Evolutionary conservation across 148 eudicot species (phyloP).

Genomic region (Silene conica): DNA sequence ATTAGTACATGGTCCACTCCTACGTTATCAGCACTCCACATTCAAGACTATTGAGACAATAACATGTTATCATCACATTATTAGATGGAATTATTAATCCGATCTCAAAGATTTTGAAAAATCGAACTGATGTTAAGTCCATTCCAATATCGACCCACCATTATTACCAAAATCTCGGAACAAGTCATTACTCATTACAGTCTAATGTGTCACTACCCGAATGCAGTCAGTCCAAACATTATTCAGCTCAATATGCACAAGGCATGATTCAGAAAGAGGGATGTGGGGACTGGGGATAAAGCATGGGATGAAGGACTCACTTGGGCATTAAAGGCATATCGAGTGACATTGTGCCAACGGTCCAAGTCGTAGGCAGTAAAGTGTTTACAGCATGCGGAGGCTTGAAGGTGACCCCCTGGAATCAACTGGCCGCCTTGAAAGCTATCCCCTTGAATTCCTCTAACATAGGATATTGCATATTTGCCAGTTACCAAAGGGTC

Average conservation of each 20-base stretch:
- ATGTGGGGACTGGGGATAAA: not conserved
- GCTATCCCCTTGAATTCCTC: conserved; percentile 71
- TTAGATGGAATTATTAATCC: not conserved
- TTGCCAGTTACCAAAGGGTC: conserved; percentile 53
- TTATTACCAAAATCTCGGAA: too few species aligned
- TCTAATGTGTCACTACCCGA: too few species aligned
- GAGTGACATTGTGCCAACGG: conserved; percentile 55
- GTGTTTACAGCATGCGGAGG: conserved; percentile 83
- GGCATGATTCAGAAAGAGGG: not conserved
- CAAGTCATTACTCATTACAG: too few species aligned
- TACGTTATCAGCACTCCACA: not conserved
- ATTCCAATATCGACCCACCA: not conserved
- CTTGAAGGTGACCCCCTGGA: conserved; percentile 42
- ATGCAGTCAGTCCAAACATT: not conserved
- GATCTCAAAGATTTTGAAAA: not conserved
- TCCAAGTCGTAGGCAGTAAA: conserved; percentile 83
- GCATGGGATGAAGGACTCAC: conserved; percentile 29
- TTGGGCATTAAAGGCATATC: conserved; percentile 55
- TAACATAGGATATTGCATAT: conserved; percentile 62
- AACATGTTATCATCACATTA: not conserved
- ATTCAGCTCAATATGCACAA: not conserved
- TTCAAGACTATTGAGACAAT: not conserved
- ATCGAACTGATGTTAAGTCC: not conserved
- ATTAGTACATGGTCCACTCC: conserved; percentile 13
- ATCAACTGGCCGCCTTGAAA: conserved; percentile 40